Percentiles rank a stretch among this genome's conserved stretches.
These are phyloP conservation scores for Lactifluus subvellereus DNA, from an alignment of 768 basidiomycete species.

Conservation along the genomic window DNA sequence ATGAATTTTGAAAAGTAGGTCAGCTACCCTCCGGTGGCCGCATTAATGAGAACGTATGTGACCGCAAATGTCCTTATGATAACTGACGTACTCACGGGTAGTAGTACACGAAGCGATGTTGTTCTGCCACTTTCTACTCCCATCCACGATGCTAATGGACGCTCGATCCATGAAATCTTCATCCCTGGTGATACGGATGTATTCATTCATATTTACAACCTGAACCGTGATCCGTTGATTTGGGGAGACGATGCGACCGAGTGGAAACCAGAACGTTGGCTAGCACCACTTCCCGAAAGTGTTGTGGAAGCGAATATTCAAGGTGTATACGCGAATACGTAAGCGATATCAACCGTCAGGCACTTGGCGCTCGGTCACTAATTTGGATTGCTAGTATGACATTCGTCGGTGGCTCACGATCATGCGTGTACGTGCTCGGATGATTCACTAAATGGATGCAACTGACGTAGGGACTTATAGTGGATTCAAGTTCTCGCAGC, in stretches of 20 bases:
- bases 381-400: not conserved
- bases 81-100: not conserved
- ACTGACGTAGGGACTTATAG: not conserved
- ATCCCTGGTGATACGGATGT: too few relatives aligned
- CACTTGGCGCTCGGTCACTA: not conserved
- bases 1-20: too few relatives aligned
- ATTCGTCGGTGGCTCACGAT: not conserved
- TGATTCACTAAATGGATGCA: not conserved
- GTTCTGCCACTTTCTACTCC: not conserved
- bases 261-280: constrained; percentile 43
- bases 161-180: constrained; percentile 16
- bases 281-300: constrained; percentile 26
- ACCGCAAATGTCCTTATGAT: not conserved
- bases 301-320: constrained; percentile 8
- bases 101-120: not conserved
- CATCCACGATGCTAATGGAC: not conserved
- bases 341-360: not conserved
- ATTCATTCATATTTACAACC: too few relatives aligned
- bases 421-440: constrained; percentile 6
- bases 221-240: too few relatives aligned
- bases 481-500: constrained; percentile 11
- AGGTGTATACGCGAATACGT: constrained; percentile 19
- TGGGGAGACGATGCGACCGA: constrained; percentile 41
- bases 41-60: not conserved
- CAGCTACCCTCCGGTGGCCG: too few relatives aligned